Evolutionary conservation across 768 basidiomycete species (phyloP).

Genomic region (Fomitopsis pulvina): DNA sequence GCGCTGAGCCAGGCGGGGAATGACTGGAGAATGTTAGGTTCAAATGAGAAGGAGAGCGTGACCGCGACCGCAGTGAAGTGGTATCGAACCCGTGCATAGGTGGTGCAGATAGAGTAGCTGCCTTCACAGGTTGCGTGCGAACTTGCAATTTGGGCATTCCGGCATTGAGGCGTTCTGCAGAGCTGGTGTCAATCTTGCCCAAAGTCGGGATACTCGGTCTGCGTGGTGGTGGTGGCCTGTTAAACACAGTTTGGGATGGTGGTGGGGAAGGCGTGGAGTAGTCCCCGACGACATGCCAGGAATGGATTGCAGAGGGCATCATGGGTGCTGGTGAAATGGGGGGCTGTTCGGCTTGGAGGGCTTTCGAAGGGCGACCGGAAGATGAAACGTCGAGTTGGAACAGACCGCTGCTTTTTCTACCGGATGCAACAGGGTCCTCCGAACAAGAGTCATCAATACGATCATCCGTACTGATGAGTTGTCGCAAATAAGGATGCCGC

Average conservation of each 20-base stretch:
- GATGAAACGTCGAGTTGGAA: constrained; percentile 63
- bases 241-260: constrained; percentile 55
- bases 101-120: constrained; percentile 48
- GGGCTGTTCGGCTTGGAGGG: constrained; percentile 54
- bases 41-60: constrained; percentile 54
- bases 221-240: constrained; percentile 41
- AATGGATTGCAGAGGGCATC: constrained; percentile 43
- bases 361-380: constrained; percentile 41
- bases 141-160: constrained; percentile 54
- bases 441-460: constrained; percentile 7
- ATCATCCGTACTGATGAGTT: constrained; percentile 30
- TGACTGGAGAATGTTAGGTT: constrained; percentile 54
- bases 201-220: constrained; percentile 62
- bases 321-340: constrained; percentile 45
- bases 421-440: constrained; percentile 11
- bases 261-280: constrained; percentile 52
- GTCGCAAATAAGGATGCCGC: constrained; percentile 48
- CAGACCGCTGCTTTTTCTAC: constrained; percentile 41
- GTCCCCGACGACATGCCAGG: constrained; percentile 33
- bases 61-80: constrained; percentile 17
- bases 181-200: constrained; percentile 54
- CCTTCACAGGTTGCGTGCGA: constrained; percentile 50
- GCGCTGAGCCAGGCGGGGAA: constrained; percentile 48
- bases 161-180: constrained; percentile 41
- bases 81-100: constrained; percentile 3